Percentiles rank a stretch among this genome's conserved stretches.
Conservation (phyloP, 768 basidiomycete genomes). For the Xerocomus potaroensis region DNA sequence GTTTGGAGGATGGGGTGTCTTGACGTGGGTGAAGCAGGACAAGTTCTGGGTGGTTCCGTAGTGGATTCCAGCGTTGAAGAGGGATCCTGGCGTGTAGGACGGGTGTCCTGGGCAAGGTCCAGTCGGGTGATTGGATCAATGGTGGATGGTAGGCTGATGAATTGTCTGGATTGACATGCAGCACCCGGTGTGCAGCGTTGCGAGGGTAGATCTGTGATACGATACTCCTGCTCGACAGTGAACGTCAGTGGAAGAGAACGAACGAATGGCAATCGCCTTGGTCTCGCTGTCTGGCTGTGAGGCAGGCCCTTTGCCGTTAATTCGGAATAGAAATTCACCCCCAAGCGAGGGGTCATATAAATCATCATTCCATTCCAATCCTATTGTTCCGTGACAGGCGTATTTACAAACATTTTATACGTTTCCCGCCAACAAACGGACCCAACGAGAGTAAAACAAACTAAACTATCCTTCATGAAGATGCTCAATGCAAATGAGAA, state of each 20-base stretch:
- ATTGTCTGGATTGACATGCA: conserved; percentile 24
- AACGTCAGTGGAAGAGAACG: conserved; percentile 18
- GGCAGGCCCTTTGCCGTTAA: conserved; percentile 17
- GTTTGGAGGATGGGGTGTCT: conserved; percentile 24
- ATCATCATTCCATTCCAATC: conserved; percentile 20
- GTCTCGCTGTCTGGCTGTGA: conserved; percentile 26
- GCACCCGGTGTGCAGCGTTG: conserved; percentile 19
- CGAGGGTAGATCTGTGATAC: conserved; percentile 16
- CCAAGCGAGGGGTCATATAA: too few species aligned
- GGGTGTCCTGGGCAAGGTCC: conserved; percentile 52
- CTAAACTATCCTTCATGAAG: conserved; percentile 20
- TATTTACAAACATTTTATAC: conserved; percentile 13
- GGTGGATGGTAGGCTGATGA: conserved; percentile 35
- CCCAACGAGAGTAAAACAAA: conserved; percentile 17
- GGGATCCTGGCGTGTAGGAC: conserved; percentile 39
- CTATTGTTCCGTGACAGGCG: too few species aligned
- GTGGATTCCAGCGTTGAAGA: conserved; percentile 47
- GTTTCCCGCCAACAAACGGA: conserved; percentile 11
- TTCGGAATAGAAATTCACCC: conserved; percentile 26
- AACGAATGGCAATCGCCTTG: conserved; percentile 15
- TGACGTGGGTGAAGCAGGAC: conserved; percentile 27
- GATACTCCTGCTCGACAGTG: conserved; percentile 15
- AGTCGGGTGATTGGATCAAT: conserved; percentile 67
- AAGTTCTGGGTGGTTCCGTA: conserved; percentile 27
- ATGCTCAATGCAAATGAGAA: conserved; percentile 27